Evolutionary conservation across 495 filamentous ascomycete species (phyloP).

Genomic region (Echria macrotheca): DNA sequence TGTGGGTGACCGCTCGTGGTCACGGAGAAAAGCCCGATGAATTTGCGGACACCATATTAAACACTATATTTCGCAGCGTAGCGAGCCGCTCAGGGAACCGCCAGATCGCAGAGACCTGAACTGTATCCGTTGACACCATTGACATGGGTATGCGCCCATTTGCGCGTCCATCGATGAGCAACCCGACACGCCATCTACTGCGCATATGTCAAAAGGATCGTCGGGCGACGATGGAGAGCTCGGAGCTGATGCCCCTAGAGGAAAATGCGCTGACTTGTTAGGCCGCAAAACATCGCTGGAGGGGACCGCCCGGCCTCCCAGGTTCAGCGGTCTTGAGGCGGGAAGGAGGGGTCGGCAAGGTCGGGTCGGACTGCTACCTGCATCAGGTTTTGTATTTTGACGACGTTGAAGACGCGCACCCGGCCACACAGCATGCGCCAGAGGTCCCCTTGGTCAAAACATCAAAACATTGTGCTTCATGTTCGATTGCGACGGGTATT

Average conservation of each 20-base stretch:
- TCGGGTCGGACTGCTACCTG: no score
- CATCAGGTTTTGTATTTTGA: constrained; percentile 7
- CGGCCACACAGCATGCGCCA: constrained; percentile 14
- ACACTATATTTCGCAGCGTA: constrained; percentile 20
- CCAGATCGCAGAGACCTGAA: constrained; percentile 3
- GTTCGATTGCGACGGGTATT: constrained; percentile 13
- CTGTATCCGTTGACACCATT: no score
- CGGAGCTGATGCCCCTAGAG: no score
- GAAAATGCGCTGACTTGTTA: no score
- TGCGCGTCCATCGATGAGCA: no score
- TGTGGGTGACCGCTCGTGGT: constrained; percentile 2
- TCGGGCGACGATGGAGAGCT: no score
- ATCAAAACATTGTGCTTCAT: constrained; percentile 29
- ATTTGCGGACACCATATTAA: constrained; percentile 14
- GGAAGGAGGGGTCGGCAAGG: no score
- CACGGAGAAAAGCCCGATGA: neutral
- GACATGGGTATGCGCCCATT: constrained; percentile 2
- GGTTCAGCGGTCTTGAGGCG: no score
- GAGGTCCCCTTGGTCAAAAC: constrained; percentile 18
- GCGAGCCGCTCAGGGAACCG: constrained; percentile 20
- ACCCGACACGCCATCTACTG: no score
- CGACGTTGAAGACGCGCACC: constrained; percentile 9
- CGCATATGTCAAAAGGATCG: no score
- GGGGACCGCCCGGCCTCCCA: no score
- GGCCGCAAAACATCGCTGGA: no score